Percentiles rank a stretch among this genome's conserved stretches.
These are phyloP conservation scores for Kuraishia piskuri DNA, from an alignment of 805 yeast genomes.

Conservation along the genomic window DNA sequence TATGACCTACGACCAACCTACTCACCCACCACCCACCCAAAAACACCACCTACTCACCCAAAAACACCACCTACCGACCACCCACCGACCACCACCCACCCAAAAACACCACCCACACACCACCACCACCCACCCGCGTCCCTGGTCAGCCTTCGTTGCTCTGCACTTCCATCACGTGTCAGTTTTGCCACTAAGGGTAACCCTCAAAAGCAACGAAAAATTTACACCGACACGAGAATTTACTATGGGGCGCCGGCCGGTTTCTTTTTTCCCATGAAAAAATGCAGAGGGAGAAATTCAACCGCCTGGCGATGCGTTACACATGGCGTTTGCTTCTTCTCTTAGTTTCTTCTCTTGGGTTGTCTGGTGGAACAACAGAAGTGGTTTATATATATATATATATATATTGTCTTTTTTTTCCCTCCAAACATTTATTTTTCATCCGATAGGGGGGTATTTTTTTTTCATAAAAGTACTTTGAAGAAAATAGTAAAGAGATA, in stretches of 20 bases:
- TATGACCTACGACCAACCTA: too few relatives aligned
- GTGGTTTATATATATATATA: background rate
- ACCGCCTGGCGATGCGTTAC: background rate
- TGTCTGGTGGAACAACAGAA: background rate
- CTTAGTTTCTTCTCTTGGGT: too few relatives aligned
- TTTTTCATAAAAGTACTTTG: background rate
- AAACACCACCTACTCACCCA: too few relatives aligned
- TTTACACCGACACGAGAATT: background rate
- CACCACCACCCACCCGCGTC: too few relatives aligned
- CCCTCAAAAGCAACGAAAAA: background rate
- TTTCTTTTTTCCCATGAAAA: background rate
- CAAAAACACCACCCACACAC: too few relatives aligned
- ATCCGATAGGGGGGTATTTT: constrained; percentile 10
- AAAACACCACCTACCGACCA: too few relatives aligned
- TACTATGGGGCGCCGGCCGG: background rate
- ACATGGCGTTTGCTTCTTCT: background rate
- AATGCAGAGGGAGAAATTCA: background rate
- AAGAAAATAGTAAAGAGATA: background rate
- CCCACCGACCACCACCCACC: too few relatives aligned
- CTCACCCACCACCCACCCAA: too few relatives aligned
- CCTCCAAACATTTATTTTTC: constrained; percentile 2
- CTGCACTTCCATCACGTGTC: background rate
- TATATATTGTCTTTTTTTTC: background rate
- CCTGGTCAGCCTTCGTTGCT: background rate
- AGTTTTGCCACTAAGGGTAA: background rate